Evolutionary conservation across 2,329 filamentous ascomycete species (phyloP), one percentile per base, ranked within the genome.

Genomic region (Neonectria coccinea): DNA sequence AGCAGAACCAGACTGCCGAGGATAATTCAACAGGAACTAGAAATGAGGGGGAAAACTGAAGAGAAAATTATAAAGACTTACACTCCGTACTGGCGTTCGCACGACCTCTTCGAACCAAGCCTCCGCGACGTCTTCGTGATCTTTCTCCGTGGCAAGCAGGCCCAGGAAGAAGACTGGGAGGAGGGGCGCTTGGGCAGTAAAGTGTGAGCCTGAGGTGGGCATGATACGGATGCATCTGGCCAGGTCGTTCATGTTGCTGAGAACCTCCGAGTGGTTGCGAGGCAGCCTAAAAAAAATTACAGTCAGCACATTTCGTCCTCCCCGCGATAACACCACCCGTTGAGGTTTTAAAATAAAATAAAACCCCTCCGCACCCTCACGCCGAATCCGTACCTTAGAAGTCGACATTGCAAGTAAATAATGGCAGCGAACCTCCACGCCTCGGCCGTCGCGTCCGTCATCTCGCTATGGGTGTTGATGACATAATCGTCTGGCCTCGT

Each of bases 111-210:
- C 71, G 39, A 82, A 81, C 80, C 80, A 82, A 2, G 51, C 54
- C 20, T 61, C 56, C 12, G 79, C 78, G 5, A 78, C 73, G 2
- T 59, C 27, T 44, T 60, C 71, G 52, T 81, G 78, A 4, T 69
- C 57, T 8, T 69, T 45, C 2, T 60, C 44, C 7, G 76, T 78
- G 9, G 78, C 76, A 5, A 81, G 65, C 31, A 82, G 59, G 1
- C 80, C 80, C 2, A 82, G 61, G n/a, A 82, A 72, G 48, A 81
- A 82, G 0, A 81, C 79, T 0, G 80, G 80, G 10, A 81, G 75
- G 1, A 82, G 70, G 5, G 80, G 80, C 7, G 80, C 79, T 54
- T 82, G 80, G 1, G 80, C 79, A 9, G 80, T 82, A 53, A 82
- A 82, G 3, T 79, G 70, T 20, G 70, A 70, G 7, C 80, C 80